phyloP scores from a whole-genome alignment of 2,329 filamentous ascomycete species.

The Penicillium crustosum region DNA sequence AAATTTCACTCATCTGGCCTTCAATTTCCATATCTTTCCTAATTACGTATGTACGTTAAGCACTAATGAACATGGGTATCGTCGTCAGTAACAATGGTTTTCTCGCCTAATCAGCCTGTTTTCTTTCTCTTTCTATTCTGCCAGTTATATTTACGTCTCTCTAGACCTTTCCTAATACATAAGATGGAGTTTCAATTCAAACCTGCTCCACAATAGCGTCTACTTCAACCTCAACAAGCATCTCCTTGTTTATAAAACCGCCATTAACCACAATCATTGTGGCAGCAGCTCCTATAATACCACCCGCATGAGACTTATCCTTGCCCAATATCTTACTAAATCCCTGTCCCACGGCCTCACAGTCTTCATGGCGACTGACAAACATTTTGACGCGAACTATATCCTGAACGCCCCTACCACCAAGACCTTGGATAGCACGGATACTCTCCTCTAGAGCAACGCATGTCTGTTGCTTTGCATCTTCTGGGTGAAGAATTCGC shows the following conservation, averaged over 20 bases:
- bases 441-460: slow-evolving; percentile 30
- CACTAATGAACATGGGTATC: too few relatives aligned
- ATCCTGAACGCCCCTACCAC: slow-evolving; percentile 33
- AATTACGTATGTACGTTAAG: too few relatives aligned
- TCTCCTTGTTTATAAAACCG: slow-evolving; percentile 39
- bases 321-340: slow-evolving; percentile 33
- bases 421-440: slow-evolving; percentile 35
- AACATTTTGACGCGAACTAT: slow-evolving; percentile 41
- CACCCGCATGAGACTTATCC: slow-evolving; percentile 22
- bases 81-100: too few relatives aligned
- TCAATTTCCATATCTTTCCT: too few relatives aligned
- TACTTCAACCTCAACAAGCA: slow-evolving; percentile 44
- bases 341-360: slow-evolving; percentile 29
- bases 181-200: neutral
- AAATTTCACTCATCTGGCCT: too few relatives aligned
- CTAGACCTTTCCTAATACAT: too few relatives aligned
- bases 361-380: slow-evolving; percentile 33
- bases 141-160: too few relatives aligned
- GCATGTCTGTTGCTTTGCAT: slow-evolving; percentile 35
- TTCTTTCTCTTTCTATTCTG: too few relatives aligned
- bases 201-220: slow-evolving; percentile 31
- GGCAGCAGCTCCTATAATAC: slow-evolving; percentile 30
- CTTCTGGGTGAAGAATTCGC: slow-evolving; percentile 32
- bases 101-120: neutral
- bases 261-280: slow-evolving; percentile 41